phyloP scores from a whole-genome alignment of 768 basidiomycete species.

The Calocybe indica region DNA sequence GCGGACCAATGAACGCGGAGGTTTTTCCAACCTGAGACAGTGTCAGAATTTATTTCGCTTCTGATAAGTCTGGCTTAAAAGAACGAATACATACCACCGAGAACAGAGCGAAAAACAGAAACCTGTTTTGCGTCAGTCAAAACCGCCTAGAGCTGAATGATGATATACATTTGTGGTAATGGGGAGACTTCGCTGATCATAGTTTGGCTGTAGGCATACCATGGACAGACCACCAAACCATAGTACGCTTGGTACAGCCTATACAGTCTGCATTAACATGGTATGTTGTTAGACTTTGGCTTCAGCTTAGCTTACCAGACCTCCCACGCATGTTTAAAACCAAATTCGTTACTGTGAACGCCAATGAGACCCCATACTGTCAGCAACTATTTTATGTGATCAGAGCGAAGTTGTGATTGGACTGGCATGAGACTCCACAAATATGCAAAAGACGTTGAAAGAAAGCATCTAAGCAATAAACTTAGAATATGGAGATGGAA shows the following conservation, averaged over 20 bases:
- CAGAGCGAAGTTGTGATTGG: not conserved
- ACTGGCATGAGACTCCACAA: conserved; percentile 30
- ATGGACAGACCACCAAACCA: conserved; percentile 70
- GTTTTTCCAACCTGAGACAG: conserved; percentile 57
- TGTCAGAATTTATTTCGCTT: not conserved
- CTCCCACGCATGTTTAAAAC: conserved; percentile 83
- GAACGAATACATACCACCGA: conserved; percentile 43
- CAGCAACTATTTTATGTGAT: conserved; percentile 34
- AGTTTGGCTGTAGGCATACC: conserved; percentile 79
- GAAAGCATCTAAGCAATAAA: conserved; percentile 48
- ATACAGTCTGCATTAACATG: not conserved
- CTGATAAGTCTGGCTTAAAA: not conserved
- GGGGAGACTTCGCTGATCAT: conserved; percentile 81
- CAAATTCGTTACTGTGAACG: conserved; percentile 67
- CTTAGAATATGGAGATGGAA: not conserved
- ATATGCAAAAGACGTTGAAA: conserved; percentile 70
- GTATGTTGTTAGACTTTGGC: not conserved
- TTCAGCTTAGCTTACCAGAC: conserved; percentile 44
- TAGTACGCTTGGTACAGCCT: conserved; percentile 70
- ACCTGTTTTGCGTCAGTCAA: conserved; percentile 29
- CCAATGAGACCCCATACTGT: conserved; percentile 75
- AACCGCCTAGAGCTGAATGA: not conserved
- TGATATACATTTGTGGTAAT: conserved; percentile 57
- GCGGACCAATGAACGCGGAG: conserved; percentile 70
- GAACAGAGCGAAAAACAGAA: conserved; percentile 71